Conservation (phyloP, 2,329 filamentous ascomycete genomes). For the Alternaria triticimaculans region DNA sequence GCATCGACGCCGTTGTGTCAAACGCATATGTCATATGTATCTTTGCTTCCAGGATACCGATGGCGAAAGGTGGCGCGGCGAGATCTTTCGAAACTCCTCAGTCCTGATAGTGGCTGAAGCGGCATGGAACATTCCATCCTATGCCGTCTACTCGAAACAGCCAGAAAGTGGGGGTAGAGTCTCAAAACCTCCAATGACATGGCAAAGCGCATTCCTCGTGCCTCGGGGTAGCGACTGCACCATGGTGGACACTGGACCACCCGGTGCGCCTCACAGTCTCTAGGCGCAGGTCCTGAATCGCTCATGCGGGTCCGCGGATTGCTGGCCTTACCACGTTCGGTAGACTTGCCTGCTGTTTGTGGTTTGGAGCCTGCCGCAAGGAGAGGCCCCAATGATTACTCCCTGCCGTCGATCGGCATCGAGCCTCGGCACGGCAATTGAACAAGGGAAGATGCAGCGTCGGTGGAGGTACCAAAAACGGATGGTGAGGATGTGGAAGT, state of each 20-base stretch:
- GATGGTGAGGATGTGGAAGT: not conserved
- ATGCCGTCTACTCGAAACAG: not conserved
- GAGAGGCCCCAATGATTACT: not conserved
- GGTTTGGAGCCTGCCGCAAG: not conserved
- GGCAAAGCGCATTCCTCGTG: not conserved
- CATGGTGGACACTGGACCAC: not conserved
- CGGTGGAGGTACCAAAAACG: not conserved
- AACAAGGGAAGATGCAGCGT: not conserved
- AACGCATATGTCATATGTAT: not conserved
- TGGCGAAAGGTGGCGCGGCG: not conserved
- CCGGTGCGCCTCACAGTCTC: not conserved
- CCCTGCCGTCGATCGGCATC: not conserved
- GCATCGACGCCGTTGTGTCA: not conserved
- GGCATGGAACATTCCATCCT: not conserved
- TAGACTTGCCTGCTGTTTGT: not conserved
- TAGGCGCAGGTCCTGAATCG: not conserved
- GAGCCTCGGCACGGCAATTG: not conserved
- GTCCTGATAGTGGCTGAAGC: not conserved
- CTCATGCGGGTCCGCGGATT: not conserved
- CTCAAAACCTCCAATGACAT: not conserved
- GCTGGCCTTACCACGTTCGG: not conserved
- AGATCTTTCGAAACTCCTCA: not conserved
- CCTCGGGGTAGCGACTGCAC: not conserved
- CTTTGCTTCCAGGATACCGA: not conserved
- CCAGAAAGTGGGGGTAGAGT: not conserved